Evolutionary conservation across 371 early-diverging fungal species (phyloP).

Genomic region (Mortierella sp.): DNA sequence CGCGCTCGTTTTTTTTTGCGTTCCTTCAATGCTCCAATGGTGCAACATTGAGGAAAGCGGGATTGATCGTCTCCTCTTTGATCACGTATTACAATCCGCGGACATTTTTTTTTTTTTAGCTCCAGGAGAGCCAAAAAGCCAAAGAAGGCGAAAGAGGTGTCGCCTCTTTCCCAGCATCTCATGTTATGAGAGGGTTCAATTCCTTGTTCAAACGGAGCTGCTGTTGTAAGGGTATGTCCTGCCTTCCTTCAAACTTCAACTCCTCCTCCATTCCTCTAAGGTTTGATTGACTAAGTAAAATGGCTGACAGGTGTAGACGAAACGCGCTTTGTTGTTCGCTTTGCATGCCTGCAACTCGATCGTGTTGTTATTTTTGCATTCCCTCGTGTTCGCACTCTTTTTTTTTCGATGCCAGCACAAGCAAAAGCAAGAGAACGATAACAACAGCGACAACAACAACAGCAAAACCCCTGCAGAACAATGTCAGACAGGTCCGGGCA

Average conservation of each 20-base stretch:
- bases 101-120: background rate
- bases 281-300: constrained; percentile 6
- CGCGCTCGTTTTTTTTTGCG: background rate
- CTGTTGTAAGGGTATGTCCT: background rate
- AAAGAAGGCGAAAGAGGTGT: background rate
- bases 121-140: too few relatives aligned
- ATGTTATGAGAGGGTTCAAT: background rate
- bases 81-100: constrained; percentile 4
- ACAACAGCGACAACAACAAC: too few relatives aligned
- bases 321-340: background rate
- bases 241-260: background rate
- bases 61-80: background rate
- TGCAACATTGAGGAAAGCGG: background rate
- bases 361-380: background rate
- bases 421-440: too few relatives aligned
- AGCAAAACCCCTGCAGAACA: background rate
- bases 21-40: background rate
- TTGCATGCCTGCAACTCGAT: background rate
- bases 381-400: background rate
- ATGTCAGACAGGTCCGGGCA: background rate
- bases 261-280: background rate
- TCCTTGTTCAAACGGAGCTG: background rate
- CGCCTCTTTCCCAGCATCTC: background rate
- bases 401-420: background rate
- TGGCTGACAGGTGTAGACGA: background rate